Conservation (phyloP, 2,329 filamentous ascomycete genomes). For the Fusarium oxysporum region DNA sequence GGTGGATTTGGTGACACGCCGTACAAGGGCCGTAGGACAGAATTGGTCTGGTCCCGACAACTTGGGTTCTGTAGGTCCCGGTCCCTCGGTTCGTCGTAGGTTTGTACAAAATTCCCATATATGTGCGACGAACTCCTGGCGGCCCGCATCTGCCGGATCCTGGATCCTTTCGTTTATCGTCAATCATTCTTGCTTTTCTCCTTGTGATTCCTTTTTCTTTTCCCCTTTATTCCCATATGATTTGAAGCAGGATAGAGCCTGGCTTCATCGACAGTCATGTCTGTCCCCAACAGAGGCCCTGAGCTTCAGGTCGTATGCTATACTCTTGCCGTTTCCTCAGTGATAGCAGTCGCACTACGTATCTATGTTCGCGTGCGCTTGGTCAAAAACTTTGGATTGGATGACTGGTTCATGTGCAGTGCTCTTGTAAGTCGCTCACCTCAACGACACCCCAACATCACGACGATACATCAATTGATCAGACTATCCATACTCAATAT, state of each 20-base stretch:
- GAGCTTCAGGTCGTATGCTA: constrained; percentile 50
- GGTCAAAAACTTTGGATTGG: constrained; percentile 54
- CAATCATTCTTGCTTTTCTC: constrained; percentile 4
- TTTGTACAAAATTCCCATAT: constrained; percentile 14
- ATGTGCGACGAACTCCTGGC: constrained; percentile 26
- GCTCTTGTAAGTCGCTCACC: constrained; percentile 46
- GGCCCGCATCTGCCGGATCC: constrained; percentile 29
- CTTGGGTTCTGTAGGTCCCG: constrained; percentile 24
- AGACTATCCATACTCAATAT: not conserved
- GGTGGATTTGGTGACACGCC: constrained; percentile 26
- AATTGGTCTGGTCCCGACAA: constrained; percentile 9
- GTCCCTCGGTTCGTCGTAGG: not conserved
- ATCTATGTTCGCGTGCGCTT: constrained; percentile 50
- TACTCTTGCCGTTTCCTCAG: constrained; percentile 44
- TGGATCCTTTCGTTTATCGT: constrained; percentile 28
- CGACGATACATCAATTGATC: not conserved
- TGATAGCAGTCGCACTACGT: constrained; percentile 47
- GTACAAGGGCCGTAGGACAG: constrained; percentile 13
- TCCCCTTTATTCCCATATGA: constrained; percentile 11
- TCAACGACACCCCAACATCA: not conserved
- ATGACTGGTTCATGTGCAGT: constrained; percentile 54
- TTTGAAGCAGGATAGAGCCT: not conserved
- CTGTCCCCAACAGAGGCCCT: constrained; percentile 49
- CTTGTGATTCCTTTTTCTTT: not conserved
- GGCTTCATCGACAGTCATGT: constrained; percentile 34